A percentile compares a stretch with the other conserved stretches of the same genome.
Evolutionary conservation across 805 yeast genomes (phyloP).

Genomic region (Hanseniaspora hatyaiensis): DNA sequence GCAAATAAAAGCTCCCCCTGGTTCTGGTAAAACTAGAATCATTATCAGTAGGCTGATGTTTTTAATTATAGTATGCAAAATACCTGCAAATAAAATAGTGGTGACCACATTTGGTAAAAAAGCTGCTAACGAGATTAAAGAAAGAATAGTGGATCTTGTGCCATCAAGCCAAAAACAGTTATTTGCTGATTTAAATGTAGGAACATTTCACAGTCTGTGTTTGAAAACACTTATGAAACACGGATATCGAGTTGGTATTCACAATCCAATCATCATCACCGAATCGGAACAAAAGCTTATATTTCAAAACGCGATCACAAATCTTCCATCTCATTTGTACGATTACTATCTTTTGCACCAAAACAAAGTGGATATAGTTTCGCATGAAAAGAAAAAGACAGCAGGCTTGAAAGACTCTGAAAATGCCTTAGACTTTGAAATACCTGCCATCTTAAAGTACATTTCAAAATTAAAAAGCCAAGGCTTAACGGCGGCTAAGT

Average conservation of each 20-base stretch:
- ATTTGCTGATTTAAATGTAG: conserved; percentile 44
- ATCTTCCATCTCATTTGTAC: conserved; percentile 27
- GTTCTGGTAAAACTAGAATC: conserved; percentile 74
- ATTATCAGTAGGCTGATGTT: conserved; percentile 68
- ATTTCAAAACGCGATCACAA: conserved; percentile 30
- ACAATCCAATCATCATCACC: conserved; percentile 45
- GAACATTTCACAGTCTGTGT: conserved; percentile 86
- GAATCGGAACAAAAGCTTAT: conserved; percentile 43
- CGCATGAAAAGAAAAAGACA: conserved; percentile 17
- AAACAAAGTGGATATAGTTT: conserved; percentile 25
- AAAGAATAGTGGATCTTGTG: conserved; percentile 37
- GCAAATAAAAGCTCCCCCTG: conserved; percentile 55
- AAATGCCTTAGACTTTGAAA: conserved; percentile 30
- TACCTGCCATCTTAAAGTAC: conserved; percentile 32
- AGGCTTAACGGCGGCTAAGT: conserved; percentile 38
- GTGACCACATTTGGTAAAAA: conserved; percentile 89
- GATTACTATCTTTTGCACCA: conserved; percentile 26
- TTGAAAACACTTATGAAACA: conserved; percentile 43
- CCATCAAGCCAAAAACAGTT: conserved; percentile 24
- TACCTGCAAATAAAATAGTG: conserved; percentile 53
- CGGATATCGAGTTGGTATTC: conserved; percentile 41
- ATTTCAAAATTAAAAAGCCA: conserved; percentile 49
- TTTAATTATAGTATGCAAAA: conserved; percentile 39
- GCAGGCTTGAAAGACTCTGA: conserved; percentile 8
- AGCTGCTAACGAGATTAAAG: conserved; percentile 78